These are phyloP conservation scores for Medicago lupulina DNA, from an alignment of 306 rosid genomes.

Conservation along the genomic window DNA sequence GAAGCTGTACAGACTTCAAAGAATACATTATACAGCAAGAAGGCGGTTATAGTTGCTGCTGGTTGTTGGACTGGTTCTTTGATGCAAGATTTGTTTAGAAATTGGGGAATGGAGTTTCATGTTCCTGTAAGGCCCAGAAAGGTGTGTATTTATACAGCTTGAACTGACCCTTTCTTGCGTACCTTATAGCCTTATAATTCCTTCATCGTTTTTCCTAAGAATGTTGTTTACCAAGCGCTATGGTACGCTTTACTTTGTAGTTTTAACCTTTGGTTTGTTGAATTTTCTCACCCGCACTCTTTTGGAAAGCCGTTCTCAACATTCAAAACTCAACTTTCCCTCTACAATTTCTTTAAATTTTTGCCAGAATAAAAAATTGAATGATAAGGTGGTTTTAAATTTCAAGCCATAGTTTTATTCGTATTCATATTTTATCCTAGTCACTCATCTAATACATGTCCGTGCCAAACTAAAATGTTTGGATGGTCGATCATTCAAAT, in stretches of 20 bases:
- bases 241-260: background rate
- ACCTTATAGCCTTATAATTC: constrained; percentile 33
- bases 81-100: constrained; percentile 68
- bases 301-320: background rate
- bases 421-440: constrained; percentile 1
- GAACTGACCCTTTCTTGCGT: constrained; percentile 33
- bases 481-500: background rate
- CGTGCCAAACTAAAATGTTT: background rate
- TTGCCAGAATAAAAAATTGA: background rate
- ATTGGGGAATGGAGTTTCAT: constrained; percentile 62
- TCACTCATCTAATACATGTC: background rate
- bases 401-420: background rate
- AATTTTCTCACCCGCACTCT: constrained; percentile 1
- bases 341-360: background rate
- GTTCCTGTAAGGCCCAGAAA: constrained; percentile 87
- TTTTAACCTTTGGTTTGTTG: background rate
- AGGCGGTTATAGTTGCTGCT: constrained; percentile 84
- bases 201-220: constrained; percentile 20
- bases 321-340: background rate
- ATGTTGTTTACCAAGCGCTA: constrained; percentile 19
- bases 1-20: constrained; percentile 68
- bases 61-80: constrained; percentile 97
- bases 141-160: constrained; percentile 54
- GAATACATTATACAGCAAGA: constrained; percentile 63
- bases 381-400: background rate